Conservation (phyloP, 2,329 filamentous ascomycete species). For the Stemphylium beticola region DNA sequence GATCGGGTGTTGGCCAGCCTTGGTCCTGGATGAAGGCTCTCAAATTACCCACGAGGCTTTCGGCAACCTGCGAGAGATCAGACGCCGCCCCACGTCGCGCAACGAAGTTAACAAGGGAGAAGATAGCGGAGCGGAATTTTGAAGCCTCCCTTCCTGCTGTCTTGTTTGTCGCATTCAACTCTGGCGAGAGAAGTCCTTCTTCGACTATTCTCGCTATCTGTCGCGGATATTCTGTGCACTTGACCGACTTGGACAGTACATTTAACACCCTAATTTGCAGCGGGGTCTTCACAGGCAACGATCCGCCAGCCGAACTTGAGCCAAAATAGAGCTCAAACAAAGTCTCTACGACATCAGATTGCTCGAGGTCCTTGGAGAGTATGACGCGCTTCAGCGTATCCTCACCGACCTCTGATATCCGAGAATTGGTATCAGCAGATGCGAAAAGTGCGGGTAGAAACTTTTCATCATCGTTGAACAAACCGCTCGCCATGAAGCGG, state of each 20-base stretch:
- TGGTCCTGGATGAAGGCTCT: conserved; percentile 77
- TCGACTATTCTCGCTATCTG: conserved; percentile 73
- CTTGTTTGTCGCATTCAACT: conserved; percentile 41
- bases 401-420: conserved; percentile 83
- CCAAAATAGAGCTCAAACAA: conserved; percentile 77
- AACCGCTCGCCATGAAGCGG: conserved; percentile 79
- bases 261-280: conserved; percentile 79
- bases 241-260: conserved; percentile 76
- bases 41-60: conserved; percentile 71
- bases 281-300: conserved; percentile 62
- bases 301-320: conserved; percentile 49
- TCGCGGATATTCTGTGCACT: conserved; percentile 72
- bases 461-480: conserved; percentile 82
- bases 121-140: conserved; percentile 81
- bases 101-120: conserved; percentile 86
- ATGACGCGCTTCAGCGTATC: conserved; percentile 83
- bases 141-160: conserved; percentile 72
- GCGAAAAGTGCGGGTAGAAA: conserved; percentile 85
- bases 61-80: conserved; percentile 69
- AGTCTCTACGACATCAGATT: conserved; percentile 64
- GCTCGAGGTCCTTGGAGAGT: conserved; percentile 73
- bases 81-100: conserved; percentile 71
- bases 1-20: conserved; percentile 76
- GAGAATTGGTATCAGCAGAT: conserved; percentile 79
- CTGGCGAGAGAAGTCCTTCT: conserved; percentile 63